Percentiles rank a stretch among this genome's conserved stretches.
Evolutionary conservation across 495 filamentous ascomycete genomes (phyloP).

Genomic region (Parmelia sp.): DNA sequence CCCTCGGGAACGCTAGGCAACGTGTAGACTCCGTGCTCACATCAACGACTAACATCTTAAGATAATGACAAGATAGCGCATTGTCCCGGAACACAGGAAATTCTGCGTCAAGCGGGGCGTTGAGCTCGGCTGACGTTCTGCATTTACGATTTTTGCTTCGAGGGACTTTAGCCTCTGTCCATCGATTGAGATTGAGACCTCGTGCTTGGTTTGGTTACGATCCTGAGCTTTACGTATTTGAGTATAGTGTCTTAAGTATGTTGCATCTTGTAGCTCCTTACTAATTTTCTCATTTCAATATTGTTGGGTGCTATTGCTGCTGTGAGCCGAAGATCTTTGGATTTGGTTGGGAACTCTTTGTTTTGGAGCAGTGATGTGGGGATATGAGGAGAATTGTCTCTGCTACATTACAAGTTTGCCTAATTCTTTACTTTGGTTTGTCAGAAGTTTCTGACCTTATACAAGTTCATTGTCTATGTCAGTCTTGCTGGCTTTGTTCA

Average conservation of each 20-base stretch:
- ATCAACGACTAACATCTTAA: no score
- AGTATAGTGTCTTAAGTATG: not conserved
- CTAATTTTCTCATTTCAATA: not conserved
- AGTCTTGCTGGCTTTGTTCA: not conserved
- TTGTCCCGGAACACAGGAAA: not conserved
- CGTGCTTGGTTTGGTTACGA: not conserved
- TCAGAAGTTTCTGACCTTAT: not conserved
- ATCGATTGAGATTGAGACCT: not conserved
- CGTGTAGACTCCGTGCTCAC: not conserved
- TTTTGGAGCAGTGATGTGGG: not conserved
- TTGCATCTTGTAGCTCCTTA: not conserved
- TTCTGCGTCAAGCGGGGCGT: not conserved
- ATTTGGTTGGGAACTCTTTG: not conserved
- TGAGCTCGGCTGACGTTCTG: not conserved
- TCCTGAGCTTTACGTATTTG: not conserved
- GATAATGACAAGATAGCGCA: no score
- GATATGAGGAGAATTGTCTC: not conserved
- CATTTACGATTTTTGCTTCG: not conserved
- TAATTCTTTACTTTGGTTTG: not conserved
- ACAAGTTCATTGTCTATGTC: not conserved
- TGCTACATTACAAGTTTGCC: not conserved
- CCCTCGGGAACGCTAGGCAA: not conserved
- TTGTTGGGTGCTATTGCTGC: not conserved
- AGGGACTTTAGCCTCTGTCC: not conserved
- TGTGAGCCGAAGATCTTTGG: not conserved